Base-by-base conservation (phyloP, 2,329 filamentous ascomycete genomes). In the Alternaria gaisen region DNA sequence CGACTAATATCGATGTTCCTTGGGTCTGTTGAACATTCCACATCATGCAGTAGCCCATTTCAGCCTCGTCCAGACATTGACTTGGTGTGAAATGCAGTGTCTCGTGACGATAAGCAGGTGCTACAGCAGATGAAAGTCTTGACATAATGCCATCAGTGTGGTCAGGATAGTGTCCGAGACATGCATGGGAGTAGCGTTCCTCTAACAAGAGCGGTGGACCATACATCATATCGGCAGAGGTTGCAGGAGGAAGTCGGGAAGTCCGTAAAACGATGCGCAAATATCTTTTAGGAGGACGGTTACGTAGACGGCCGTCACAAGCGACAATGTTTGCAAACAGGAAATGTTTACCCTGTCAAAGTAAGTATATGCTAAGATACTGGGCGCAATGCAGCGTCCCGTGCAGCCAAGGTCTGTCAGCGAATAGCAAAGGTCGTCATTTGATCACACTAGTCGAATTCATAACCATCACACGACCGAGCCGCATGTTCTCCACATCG, bases 1-100 rank as follows among this genome's bases (percentile, higher is more conserved):
- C 5, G 58, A 68, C n/a, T 56, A 67, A 34, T 60, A 63, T 6
- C 71, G 64, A 70, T 24, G 14, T 36, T 16, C 22, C n/a, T 10
- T 43, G 24, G 36, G 20, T 38, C 14, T 50, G 32, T 22, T 22
- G 18, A 38, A 30, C 38, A 14, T 24, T 36, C 20, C 30, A 38
- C 42, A 11, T 42, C 20, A 22, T 42, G 26, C 34, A n/a, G 47
- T 30, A 47, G 54, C 22, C 24, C 32, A 55, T 8, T 22, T 12
- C 34, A 52, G 44, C 22, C 28, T 61, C 16, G n/a, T 16, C 16
- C 53, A 16, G 30, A 18, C 32, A 42, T 48, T 14, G 51, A 18
- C 34, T 20, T 32, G 12, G 50, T n/a, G 26, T 38, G 30, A 20
- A 44, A 47, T 30, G 38, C 46, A 22, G 26, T 40, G 26, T 40